These are phyloP conservation scores for Xanthoceras sorbifolium DNA, from an alignment of 345 rosid genomes.

Conservation along the genomic window DNA sequence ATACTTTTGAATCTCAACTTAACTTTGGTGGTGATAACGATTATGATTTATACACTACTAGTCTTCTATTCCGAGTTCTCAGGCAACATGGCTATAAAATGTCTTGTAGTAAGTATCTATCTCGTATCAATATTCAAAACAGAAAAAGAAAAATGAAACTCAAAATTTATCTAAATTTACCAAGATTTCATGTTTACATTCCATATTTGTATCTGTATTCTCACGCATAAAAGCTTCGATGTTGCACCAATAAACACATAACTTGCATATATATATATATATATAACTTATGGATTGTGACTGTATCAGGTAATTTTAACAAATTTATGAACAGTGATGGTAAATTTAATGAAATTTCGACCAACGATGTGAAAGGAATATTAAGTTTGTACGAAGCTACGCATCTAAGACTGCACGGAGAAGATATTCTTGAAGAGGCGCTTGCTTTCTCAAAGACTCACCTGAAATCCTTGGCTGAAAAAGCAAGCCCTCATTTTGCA, in stretches of 20 bases:
- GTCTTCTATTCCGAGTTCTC: constrained; percentile 1
- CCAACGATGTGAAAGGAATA: not conserved
- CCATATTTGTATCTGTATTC: no score
- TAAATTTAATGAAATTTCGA: not conserved
- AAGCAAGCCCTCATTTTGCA: not conserved
- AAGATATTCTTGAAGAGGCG: not conserved
- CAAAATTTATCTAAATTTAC: no score
- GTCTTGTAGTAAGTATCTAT: not conserved
- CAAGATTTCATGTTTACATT: no score
- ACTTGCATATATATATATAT: no score
- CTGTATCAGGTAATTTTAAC: not conserved
- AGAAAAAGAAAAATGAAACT: no score
- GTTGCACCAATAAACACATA: no score
- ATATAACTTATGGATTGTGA: not conserved
- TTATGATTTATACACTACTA: constrained; percentile 6
- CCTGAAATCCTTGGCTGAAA: not conserved
- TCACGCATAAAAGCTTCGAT: no score
- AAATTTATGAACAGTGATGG: not conserved
- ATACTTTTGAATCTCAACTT: not conserved
- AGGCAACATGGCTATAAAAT: constrained; percentile 11
- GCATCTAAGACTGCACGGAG: not conserved
- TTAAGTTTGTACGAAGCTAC: constrained; percentile 10
- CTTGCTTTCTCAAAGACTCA: not conserved
- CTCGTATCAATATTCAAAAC: not conserved
- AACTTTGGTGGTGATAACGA: not conserved